phyloP scores from a whole-genome alignment of 208 protist genomes.

The Naegleria lovaniensis region DNA sequence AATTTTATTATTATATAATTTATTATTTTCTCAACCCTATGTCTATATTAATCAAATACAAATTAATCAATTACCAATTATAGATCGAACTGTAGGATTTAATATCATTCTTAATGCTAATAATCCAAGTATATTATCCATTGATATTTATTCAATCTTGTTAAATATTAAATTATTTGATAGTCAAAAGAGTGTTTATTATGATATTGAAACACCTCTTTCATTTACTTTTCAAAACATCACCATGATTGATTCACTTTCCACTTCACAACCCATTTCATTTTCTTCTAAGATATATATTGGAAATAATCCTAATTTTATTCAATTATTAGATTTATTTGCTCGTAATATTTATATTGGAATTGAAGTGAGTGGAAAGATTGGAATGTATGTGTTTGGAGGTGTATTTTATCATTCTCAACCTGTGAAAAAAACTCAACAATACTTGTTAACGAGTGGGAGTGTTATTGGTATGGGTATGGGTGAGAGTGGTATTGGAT shows the following conservation, averaged over 20 bases:
- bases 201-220: neutral
- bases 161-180: neutral
- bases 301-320: neutral
- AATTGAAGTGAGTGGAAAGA: neutral
- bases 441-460: neutral
- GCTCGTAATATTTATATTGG: neutral
- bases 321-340: neutral
- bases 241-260: neutral
- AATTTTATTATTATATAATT: neutral
- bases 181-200: neutral
- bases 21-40: neutral
- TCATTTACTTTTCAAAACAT: neutral
- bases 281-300: neutral
- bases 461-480: too few species aligned
- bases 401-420: neutral
- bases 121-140: neutral
- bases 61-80: constrained; percentile 10
- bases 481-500: too few species aligned
- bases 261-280: neutral
- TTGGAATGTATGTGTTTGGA: neutral
- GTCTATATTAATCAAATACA: neutral
- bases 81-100: constrained; percentile 7
- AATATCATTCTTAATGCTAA: neutral
- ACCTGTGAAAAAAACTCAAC: neutral
- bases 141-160: neutral